Evolutionary conservation across 768 basidiomycete species (phyloP), one percentile per base, ranked within the genome.

Genomic region (Chalciporus pseudorubinellus): DNA sequence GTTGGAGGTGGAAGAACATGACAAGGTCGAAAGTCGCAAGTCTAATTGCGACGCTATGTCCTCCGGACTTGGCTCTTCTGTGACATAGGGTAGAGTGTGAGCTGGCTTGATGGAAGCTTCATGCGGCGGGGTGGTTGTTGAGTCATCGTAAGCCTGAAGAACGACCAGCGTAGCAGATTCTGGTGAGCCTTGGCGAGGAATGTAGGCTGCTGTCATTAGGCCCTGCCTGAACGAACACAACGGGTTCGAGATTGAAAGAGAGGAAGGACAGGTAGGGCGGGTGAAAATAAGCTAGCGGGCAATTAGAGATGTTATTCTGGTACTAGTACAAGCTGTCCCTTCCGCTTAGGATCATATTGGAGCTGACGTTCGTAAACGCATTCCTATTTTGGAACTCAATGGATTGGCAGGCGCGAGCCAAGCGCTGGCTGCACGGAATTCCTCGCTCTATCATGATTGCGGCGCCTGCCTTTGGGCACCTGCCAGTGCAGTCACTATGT

Each of bases 161-260:
- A 67, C 57, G 54, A 50, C 64, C 48, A 65, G 59, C 45, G 67
- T 65, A 20, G 69, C 59, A 16, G 67, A 69, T 41, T 68, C 67
- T 21, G 55, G 56, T 14, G 69, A 58, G 20, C 50, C 55, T 19
- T 57, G 38, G 26, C 52, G 16, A n/a, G 55, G 51, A 36, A 51
- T 39, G 40, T 46, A 38, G 8, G 14, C 34, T 26, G 34, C 40
- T 43, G 52, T 20, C 65, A 61, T 62, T 39, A 44, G 34, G 28
- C 19, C 58, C 34, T 21, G 50, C 29, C 29, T 19, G 43, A 42
- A 28, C 14, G 43, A 36, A 47, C 12, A 46, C 24, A 39, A 26
- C 46, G 42, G 39, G 58, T 45, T 46, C 33, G 36, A 50, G 49
- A 43, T 21, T 36, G 50, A 52, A 46, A 41, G 16, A 55, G 38